Base-by-base conservation (phyloP, 129 eudicot genomes). In the Artemisia tridentata region DNA sequence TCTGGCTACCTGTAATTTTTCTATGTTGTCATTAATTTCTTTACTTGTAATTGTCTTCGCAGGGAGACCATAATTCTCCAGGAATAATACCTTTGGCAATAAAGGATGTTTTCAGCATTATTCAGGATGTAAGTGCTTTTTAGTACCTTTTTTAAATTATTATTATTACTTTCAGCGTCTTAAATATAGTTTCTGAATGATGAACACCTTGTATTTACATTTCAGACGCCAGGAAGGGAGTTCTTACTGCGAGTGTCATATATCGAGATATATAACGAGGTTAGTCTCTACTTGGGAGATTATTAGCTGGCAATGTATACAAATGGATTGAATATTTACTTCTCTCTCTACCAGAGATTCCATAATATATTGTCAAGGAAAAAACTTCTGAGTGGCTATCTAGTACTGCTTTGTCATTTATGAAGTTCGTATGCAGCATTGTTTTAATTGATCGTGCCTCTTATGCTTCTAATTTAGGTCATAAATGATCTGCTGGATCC, bases 21-120 rank as follows among this genome's bases (percentile, higher is more conserved):
- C 8, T 41, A 7, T 61, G 20, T 67, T 61, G 20, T 67, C 63
- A 48, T 77, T 19, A 72, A 65, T 64, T 68, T 68, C 53, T 67
- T 41, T 63, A 25, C 62, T 82, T 55, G 50, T 25, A 79, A 45
- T 57, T 70, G 72, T 65, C 69, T 69, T 81, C 64, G 45, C 92
- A 95, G 99, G 99, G 99, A 59, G 99, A 95, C 84, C 99, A 95
- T 72, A 75, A 66, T 78, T 88, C 88, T 84, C 99, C 97, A 56
- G 99, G 99, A 53, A 83, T 95, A 62, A 95, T 95, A 76, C 99
- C 99, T n/a, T 79, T 95, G 88, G 99, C 99, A 11, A 95, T 95
- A 81, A 90, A 90, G 82, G 99, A 95, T 78, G 99, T 95, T 52
- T 95, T 90, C 89, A 90, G 97, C 93, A 90, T 95, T 25, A 95